Evolutionary conservation across 495 filamentous ascomycete genomes (phyloP), one percentile per base, ranked within the genome.

Genomic region (Hyaloscypha hepaticicola): DNA sequence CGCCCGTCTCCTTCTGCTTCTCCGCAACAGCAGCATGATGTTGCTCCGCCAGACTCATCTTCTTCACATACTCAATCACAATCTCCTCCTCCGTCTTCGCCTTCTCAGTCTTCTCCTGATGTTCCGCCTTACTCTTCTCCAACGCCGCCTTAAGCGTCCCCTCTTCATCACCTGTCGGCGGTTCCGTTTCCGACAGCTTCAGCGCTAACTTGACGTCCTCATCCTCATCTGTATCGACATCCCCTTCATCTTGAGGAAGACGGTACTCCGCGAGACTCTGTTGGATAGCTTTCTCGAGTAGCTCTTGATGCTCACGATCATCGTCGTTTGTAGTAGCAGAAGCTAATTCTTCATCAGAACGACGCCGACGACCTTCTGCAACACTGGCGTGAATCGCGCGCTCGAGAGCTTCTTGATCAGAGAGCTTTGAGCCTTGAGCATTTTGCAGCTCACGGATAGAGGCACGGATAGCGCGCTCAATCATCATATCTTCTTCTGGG

Each of bases 61-160:
- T 87, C 77, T 87, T 90, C n/a, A 91, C 81, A 73, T 90, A 90
- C 65, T 91, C 87, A 72, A 93, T 70, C 27, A 93, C 82, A 64
- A 90, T 83, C 29, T 90, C 85, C 71, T 92, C 90, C 74, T 92
- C 90, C 0, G 79, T 82, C 67, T 72, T 80, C 57, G 77, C 70
- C 63, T 76, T 78, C 27, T 26, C 26, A 16, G 38, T 14, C 27
- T 61, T 58, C 14, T 76, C 77, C 29, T 33, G 21, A 6, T 50
- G 24, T 27, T 61, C 64, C 14, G 76, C 77, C 65, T 79, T 77
- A 3, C 80, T 83, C 63, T 83, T 80, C 51, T 80, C 78, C 26
- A 86, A 65, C 3, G 77, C 82, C 33, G 72, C 73, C 3, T 72
- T 71, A 8, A 83, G 7, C 38, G 52, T 33, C 28, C 78, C 68